Evolutionary conservation across 2,329 filamentous ascomycete species (phyloP).

Genomic region (Westerdykella sp.): DNA sequence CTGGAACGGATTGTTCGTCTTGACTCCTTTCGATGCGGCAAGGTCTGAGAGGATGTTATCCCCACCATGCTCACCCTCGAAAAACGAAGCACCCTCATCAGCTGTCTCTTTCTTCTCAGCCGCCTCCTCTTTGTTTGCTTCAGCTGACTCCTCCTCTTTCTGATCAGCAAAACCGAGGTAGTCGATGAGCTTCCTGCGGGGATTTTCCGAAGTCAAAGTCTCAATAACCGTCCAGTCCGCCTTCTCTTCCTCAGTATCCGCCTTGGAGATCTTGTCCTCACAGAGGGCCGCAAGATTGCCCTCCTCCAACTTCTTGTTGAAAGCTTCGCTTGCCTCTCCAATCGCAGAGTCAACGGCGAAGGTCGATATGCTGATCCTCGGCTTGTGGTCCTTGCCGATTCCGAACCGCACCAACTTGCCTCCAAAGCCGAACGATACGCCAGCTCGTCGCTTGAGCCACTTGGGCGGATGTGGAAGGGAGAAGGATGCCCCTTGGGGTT

Average conservation of each 20-base stretch:
- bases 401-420: constrained; percentile 80
- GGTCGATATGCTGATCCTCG: constrained; percentile 76
- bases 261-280: constrained; percentile 66
- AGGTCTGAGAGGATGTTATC: constrained; percentile 85
- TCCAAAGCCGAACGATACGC: constrained; percentile 90
- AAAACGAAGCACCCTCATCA: constrained; percentile 63
- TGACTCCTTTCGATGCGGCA: constrained; percentile 81
- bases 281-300: constrained; percentile 77
- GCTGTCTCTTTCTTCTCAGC: constrained; percentile 42
- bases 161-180: constrained; percentile 78
- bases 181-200: constrained; percentile 78
- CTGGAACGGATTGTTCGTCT: constrained; percentile 90
- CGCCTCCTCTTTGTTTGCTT: constrained; percentile 34
- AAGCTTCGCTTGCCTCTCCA: constrained; percentile 75
- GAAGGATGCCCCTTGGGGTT: constrained; percentile 86
- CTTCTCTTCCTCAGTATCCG: constrained; percentile 84
- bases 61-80: constrained; percentile 60
- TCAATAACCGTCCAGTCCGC: constrained; percentile 94
- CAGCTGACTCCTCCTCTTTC: constrained; percentile 37
- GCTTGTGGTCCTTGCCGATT: constrained; percentile 58
- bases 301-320: constrained; percentile 72
- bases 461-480: constrained; percentile 78
- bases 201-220: constrained; percentile 76
- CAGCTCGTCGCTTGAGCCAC: constrained; percentile 80
- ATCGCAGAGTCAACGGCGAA: constrained; percentile 85